Evolutionary conservation across 139 green algal genomes (phyloP), one percentile per base, ranked within the genome.

Genomic region (Chlorella vulgaris): DNA sequence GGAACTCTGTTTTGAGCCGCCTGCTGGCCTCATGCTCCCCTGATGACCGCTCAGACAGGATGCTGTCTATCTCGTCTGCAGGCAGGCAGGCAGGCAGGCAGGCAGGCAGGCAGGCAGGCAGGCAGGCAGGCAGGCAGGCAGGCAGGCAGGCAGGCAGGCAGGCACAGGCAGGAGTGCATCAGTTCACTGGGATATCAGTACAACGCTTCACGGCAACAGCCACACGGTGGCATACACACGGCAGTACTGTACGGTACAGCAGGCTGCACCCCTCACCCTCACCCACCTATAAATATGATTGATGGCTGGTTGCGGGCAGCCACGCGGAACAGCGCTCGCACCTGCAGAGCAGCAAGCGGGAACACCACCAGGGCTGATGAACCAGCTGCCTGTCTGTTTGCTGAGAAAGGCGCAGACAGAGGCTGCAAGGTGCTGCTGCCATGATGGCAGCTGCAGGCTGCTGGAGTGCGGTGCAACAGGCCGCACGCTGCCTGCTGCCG

Each of bases 1-100:
- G 89, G 73, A 99, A 93, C 86, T 99, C 91, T 0, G 96, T 98
- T 87, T 99, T 99, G 19, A 99, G 82, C 0, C 96, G 90, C 29
- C 96, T 86, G 79, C 91, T 97, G 78, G 94, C 91, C 78, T 99
- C 96, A 84, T 99, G 96, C 90, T 99, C 96, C 24, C 90, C 91
- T 84, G 86, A 81, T 2, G 75, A 87, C 4, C 86, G 77, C 81
- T 88, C 86, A 18, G 83, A 88, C 71, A 90, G 76, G 53, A 90
- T 88, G 86, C 75, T 85, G 83, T 90, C 86, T 42, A 90, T 88
- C 74, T 90, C 86, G 75, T 89, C 86, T 87, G 81, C 81, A 10
- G 47, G 47, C 47, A 15, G 47, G 15, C 47, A 15, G 47, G 47
- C 47, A 15, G 47, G 47, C 47, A 15, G 47, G 47, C 47, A 15